These are phyloP conservation scores for Dothidotthia symphoricarpi DNA, from an alignment of 2,329 filamentous ascomycete genomes.

Conservation along the genomic window DNA sequence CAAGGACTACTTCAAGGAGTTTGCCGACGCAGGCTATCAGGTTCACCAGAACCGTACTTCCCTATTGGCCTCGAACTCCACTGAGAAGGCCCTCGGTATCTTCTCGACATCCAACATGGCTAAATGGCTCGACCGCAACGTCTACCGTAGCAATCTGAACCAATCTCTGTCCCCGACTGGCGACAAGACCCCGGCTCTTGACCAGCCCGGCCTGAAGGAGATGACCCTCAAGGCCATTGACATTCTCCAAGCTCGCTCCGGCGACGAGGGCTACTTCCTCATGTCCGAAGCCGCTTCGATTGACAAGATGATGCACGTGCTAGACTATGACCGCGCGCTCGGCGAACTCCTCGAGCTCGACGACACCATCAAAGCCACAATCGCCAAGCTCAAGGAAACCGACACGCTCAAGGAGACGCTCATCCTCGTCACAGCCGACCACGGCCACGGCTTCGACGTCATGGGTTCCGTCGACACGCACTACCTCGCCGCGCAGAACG, in stretches of 20 bases:
- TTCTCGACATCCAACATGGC: conserved; percentile 74
- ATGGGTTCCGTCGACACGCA: conserved; percentile 78
- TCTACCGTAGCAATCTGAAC: conserved; percentile 70
- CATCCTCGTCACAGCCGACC: conserved; percentile 79
- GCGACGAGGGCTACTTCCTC: conserved; percentile 76
- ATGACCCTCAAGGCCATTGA: conserved; percentile 88
- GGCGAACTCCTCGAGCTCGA: conserved; percentile 84
- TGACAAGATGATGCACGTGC: conserved; percentile 83
- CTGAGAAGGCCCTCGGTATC: conserved; percentile 69
- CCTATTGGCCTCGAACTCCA: conserved; percentile 57
- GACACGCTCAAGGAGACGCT: conserved; percentile 72
- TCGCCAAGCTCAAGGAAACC: conserved; percentile 65
- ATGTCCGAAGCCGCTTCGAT: conserved; percentile 85
- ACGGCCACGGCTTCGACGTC: conserved; percentile 87
- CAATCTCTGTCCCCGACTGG: conserved; percentile 70
- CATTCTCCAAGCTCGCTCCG: conserved; percentile 64
- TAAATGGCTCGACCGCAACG: conserved; percentile 82
- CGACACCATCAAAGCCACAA: conserved; percentile 74
- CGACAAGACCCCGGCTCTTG: conserved; percentile 61
- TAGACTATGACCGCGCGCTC: conserved; percentile 83
- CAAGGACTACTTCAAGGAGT: conserved; percentile 71
- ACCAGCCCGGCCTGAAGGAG: conserved; percentile 80
- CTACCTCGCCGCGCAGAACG: conserved; percentile 65
- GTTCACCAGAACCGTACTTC: conserved; percentile 73
- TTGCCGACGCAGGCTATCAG: conserved; percentile 69